phyloP scores from a whole-genome alignment of 1,284 basidiomycete genomes.

The Rhodotorula sp. region DNA sequence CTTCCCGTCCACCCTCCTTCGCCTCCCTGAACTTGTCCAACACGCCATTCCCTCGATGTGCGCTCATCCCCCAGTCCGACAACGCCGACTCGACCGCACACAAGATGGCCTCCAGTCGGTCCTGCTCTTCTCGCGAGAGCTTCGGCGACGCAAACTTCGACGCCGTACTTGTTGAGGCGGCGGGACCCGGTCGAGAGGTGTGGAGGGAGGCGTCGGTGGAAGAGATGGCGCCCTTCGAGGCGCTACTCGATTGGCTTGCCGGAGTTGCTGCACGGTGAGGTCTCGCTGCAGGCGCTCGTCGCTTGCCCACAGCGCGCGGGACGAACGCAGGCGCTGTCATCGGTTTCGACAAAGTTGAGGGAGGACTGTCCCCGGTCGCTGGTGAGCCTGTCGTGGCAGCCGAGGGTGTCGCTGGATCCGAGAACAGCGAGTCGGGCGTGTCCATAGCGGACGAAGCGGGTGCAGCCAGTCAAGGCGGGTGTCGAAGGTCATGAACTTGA shows the following conservation, averaged over 20 bases:
- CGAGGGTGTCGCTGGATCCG: neutral
- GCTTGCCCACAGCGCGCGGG: conserved; percentile 17
- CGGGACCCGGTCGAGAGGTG: neutral
- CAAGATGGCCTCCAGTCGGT: conserved; percentile 27
- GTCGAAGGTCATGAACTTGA: neutral
- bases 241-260: neutral
- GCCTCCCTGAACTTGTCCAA: conserved; percentile 5
- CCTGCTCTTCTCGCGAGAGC: conserved; percentile 6
- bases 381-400: neutral
- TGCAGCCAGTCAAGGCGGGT: no score
- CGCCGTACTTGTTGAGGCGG: neutral
- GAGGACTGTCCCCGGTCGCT: neutral
- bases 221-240: neutral
- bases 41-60: conserved; percentile 1
- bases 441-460: no score
- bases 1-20: neutral
- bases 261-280: neutral
- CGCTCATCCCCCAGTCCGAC: conserved; percentile 31
- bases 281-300: neutral
- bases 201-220: neutral
- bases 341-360: neutral
- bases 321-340: conserved; percentile 6
- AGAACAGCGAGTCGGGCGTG: conserved; percentile 17
- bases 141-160: neutral
- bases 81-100: conserved; percentile 16